Evolutionary conservation across 208 protist genomes (phyloP).

Genomic region (Herpetomonas muscarum): DNA sequence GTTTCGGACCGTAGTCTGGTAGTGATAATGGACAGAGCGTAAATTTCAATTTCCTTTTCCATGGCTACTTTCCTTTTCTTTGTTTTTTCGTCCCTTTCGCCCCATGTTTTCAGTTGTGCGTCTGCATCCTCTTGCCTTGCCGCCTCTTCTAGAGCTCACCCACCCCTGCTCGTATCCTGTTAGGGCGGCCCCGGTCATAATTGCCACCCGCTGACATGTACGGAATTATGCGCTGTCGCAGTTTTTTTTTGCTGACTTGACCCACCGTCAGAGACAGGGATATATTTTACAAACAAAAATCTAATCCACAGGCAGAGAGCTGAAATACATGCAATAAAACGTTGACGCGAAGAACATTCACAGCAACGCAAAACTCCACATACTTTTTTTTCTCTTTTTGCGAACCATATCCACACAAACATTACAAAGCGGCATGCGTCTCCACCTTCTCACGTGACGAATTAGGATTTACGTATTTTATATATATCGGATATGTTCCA

Average conservation of each 20-base stretch:
- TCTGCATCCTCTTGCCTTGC: not conserved
- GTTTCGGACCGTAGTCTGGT: not conserved
- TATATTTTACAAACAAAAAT: too few species aligned
- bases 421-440: not conserved
- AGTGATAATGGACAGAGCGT: too few species aligned
- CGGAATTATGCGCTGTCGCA: too few species aligned
- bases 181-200: too few species aligned
- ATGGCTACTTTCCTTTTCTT: not conserved
- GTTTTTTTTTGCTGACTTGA: too few species aligned
- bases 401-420: too few species aligned
- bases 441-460: too few species aligned
- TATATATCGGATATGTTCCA: not conserved
- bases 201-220: too few species aligned
- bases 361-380: not conserved
- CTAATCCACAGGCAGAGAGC: not conserved
- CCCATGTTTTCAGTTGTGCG: not conserved
- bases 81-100: not conserved
- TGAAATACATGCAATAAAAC: not conserved
- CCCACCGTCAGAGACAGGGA: too few species aligned
- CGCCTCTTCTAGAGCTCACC: not conserved
- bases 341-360: too few species aligned
- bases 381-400: constrained; percentile 11
- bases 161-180: not conserved
- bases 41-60: too few species aligned
- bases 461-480: constrained; percentile 1